Percentiles rank a stretch among this genome's conserved stretches.
Evolutionary conservation across 495 filamentous ascomycete species (phyloP).

Genomic region (Podospora anserina): DNA sequence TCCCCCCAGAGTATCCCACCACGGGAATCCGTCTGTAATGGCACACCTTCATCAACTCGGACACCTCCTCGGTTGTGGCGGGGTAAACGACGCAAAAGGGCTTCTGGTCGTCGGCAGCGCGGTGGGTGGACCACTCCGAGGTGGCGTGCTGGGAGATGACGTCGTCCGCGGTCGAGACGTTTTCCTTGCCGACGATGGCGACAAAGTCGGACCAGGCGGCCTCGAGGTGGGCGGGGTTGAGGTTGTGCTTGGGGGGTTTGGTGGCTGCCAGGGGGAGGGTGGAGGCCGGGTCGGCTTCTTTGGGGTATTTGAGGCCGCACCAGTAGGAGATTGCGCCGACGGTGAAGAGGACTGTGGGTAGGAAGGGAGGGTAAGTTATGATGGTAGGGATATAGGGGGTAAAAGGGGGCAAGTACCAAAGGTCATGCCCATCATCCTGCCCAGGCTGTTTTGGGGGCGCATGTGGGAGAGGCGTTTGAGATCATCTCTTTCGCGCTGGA

Average conservation of each 20-base stretch:
- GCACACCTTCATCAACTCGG: conserved; percentile 70
- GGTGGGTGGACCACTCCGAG: conserved; percentile 87
- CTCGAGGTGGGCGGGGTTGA: conserved; percentile 71
- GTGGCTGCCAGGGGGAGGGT: conserved; percentile 66
- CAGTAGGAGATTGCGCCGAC: conserved; percentile 66
- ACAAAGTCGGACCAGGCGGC: conserved; percentile 93
- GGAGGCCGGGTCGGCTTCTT: conserved; percentile 61
- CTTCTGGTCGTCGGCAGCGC: conserved; percentile 40
- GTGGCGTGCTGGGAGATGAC: conserved; percentile 72
- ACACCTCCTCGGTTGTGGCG: conserved; percentile 64
- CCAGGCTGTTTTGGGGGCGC: conserved; percentile 50
- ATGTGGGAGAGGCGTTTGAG: conserved; percentile 61
- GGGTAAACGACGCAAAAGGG: conserved; percentile 67
- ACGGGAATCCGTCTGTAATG: conserved; percentile 67
- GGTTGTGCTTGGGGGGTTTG: conserved; percentile 64
- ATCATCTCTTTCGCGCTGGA: conserved; percentile 70
- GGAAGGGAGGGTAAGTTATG: background rate
- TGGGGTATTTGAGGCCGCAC: conserved; percentile 60
- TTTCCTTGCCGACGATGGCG: conserved; percentile 74
- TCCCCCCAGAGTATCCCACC: conserved; percentile 72
- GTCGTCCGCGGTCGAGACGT: conserved; percentile 70
- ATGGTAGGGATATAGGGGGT: background rate
- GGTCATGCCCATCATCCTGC: conserved; percentile 58
- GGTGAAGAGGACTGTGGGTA: conserved; percentile 45
- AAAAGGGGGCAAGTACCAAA: conserved; percentile 49